These are phyloP conservation scores for Heritiera fomes DNA, from an alignment of 345 rosid genomes.

Conservation along the genomic window DNA sequence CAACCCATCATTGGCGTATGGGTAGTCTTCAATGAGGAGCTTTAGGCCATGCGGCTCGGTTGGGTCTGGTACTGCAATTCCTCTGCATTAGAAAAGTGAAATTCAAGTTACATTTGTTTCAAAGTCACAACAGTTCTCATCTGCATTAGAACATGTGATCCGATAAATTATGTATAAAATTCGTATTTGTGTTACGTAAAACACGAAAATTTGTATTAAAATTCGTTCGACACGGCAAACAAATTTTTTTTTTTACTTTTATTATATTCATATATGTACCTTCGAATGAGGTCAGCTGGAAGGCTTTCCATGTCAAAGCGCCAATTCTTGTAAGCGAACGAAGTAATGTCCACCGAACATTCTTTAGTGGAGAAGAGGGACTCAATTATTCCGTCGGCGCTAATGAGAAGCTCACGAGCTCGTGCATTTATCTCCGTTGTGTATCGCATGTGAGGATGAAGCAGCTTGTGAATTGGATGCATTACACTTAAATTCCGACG, in stretches of 20 bases:
- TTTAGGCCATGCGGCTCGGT: slow-evolving; percentile 13
- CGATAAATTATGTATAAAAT: too few species aligned
- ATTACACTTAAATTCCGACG: slow-evolving; percentile 81
- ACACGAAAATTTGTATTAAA: too few species aligned
- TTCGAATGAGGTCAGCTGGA: slow-evolving; percentile 90
- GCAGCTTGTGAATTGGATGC: slow-evolving; percentile 87
- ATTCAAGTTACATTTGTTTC: background rate
- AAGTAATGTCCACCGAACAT: slow-evolving; percentile 74
- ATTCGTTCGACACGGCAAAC: too few species aligned
- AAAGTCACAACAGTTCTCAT: too few species aligned
- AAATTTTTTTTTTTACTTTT: too few species aligned
- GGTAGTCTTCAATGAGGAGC: slow-evolving; percentile 13
- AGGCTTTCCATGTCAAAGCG: slow-evolving; percentile 93
- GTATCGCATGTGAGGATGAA: slow-evolving; percentile 97
- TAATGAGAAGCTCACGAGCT: slow-evolving; percentile 81
- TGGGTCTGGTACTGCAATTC: slow-evolving; percentile 66
- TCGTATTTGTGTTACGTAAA: too few species aligned
- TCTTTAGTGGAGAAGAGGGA: slow-evolving; percentile 83
- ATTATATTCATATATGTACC: slow-evolving; percentile 37
- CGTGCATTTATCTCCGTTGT: slow-evolving; percentile 83
- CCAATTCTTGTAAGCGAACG: slow-evolving; percentile 66
- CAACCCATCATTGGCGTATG: slow-evolving; percentile 23
- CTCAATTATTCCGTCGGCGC: slow-evolving; percentile 85
- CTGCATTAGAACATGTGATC: too few species aligned
- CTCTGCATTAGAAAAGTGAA: slow-evolving; percentile 41